Conservation (phyloP, 2,329 filamentous ascomycete species). For the Trichoderma sp. region DNA sequence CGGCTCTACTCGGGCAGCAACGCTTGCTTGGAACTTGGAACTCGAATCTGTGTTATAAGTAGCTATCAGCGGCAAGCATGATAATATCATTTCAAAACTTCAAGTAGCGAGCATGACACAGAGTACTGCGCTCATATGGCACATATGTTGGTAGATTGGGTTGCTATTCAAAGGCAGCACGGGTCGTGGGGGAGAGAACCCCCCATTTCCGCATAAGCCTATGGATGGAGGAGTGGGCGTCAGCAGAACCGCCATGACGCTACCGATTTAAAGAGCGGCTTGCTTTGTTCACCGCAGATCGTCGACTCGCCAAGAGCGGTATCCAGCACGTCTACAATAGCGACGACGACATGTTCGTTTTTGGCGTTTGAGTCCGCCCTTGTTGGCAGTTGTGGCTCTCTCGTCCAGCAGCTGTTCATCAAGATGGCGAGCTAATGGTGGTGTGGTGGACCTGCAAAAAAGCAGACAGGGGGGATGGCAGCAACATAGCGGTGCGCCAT, state of each 20-base stretch:
- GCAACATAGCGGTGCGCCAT: constrained; percentile 24
- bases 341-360: not conserved
- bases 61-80: not conserved
- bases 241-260: constrained; percentile 5
- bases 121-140: not conserved
- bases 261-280: constrained; percentile 5
- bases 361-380: not conserved
- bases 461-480: constrained; percentile 19
- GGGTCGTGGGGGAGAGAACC: constrained; percentile 7
- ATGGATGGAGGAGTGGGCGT: not conserved
- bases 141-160: not conserved
- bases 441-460: constrained; percentile 29
- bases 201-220: not conserved
- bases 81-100: not conserved
- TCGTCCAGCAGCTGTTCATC: constrained; percentile 18
- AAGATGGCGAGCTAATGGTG: constrained; percentile 11
- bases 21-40: not conserved
- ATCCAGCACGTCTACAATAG: constrained; percentile 1
- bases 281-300: constrained; percentile 26
- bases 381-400: constrained; percentile 3
- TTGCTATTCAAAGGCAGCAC: not conserved
- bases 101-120: not conserved
- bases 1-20: constrained; percentile 28
- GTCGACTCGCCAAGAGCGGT: constrained; percentile 3
- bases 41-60: not conserved